Percentiles rank a stretch among this genome's conserved stretches.
These are phyloP conservation scores for Penicillium odoratum DNA, from an alignment of 495 filamentous ascomycete species.

Conservation along the genomic window DNA sequence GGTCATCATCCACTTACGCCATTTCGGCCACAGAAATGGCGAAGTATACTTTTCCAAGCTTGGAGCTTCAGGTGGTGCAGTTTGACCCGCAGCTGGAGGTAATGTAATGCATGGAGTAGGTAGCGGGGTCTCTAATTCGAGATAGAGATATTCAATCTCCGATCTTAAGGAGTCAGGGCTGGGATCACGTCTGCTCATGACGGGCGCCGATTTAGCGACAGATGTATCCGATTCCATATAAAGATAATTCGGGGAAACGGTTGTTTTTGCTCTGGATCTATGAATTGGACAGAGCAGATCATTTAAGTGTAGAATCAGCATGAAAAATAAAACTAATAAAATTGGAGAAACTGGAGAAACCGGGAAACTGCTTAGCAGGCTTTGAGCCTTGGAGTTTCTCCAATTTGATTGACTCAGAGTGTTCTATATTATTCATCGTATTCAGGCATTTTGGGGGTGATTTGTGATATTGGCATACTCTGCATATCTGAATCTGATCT, in stretches of 20 bases:
- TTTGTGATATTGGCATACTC: too few relatives aligned
- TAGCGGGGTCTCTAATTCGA: conserved; percentile 69
- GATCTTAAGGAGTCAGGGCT: conserved; percentile 21
- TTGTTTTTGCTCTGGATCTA: not conserved
- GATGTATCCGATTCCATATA: not conserved
- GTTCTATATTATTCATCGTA: too few relatives aligned
- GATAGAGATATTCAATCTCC: conserved; percentile 65
- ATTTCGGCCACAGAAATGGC: conserved; percentile 72
- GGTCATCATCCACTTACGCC: conserved; percentile 71
- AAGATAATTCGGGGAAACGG: not conserved
- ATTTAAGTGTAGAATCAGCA: conserved; percentile 4
- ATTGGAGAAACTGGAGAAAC: conserved; percentile 16
- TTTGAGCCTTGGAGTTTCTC: not conserved
- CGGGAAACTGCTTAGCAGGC: too few relatives aligned
- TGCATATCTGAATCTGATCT: too few relatives aligned
- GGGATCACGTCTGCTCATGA: conserved; percentile 20
- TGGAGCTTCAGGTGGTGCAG: conserved; percentile 54
- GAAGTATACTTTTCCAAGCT: conserved; percentile 66
- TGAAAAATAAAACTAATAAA: conserved; percentile 12
- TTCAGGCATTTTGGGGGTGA: too few relatives aligned
- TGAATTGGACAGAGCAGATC: conserved; percentile 5
- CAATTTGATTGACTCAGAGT: not conserved
- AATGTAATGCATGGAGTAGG: conserved; percentile 54
- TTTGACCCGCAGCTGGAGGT: conserved; percentile 30
- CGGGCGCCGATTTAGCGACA: conserved; percentile 5